Evolutionary conservation across 805 yeast genomes (phyloP), one percentile per base, ranked within the genome.

Genomic region (Priceomyces fermenticarens): DNA sequence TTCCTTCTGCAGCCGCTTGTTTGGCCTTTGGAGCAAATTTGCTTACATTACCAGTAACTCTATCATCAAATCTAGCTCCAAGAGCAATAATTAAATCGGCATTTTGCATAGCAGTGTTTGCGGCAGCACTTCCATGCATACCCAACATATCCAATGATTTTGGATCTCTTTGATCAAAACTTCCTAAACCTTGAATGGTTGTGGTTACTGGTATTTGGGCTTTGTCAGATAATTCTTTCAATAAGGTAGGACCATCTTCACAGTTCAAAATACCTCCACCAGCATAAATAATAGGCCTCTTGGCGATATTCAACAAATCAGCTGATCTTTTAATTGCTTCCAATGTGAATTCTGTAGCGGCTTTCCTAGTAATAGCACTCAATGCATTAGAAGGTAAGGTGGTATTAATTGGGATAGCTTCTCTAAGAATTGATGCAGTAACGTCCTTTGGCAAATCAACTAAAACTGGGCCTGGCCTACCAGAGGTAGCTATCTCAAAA

Each of bases 391-490:
- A 78, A 17, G 97, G 95, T 51, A 88, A 75, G 36, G 95, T 85
- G 29, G 86, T 65, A 47, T 79, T 73, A 31, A 81, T 71, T 42
- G 99, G 99, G 52, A 93, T 89, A 43, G 96, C 84, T 51, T 83
- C 80, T 56, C 85, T 80, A 57, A 93, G 77, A 48, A 93, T 77
- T 15, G 96, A 85, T 32, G 96, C 96, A 14, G 98, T 93, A 49
- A 93, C 97, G 62, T 93, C 98, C 73, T 93, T 93, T 57, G 99
- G 99, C 62, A 93, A 76, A 67, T 93, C 99, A 35, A 93, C 97
- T 54, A 93, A 77, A 40, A 93, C 99, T 10, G 99, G 99, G 46
- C 99, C 99, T 39, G 99, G 99, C 65, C 99, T 82, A 36, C 99
- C 99, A 43, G 86, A 70, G 32, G 87, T 85, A 46, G 98, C 98